These are phyloP conservation scores for Colletotrichum australisinense DNA, from an alignment of 2,329 filamentous ascomycete genomes.

Conservation along the genomic window DNA sequence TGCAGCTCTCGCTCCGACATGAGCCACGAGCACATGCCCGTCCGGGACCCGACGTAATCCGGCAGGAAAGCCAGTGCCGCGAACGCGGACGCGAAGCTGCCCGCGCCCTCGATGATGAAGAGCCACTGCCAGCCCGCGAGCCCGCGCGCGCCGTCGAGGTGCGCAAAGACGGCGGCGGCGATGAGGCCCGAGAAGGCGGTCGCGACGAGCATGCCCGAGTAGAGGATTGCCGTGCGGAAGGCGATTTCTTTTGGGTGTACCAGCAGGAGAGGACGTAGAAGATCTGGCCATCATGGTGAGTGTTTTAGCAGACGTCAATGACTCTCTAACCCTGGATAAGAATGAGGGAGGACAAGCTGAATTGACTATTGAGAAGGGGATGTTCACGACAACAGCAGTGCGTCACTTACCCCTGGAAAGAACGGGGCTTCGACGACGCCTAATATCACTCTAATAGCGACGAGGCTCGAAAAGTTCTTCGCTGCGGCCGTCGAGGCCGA, in stretches of 20 bases:
- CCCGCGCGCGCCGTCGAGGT: conserved; percentile 60
- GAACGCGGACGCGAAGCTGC: conserved; percentile 39
- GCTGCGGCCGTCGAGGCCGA: conserved; percentile 34
- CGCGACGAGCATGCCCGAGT: conserved; percentile 39
- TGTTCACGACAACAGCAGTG: background rate
- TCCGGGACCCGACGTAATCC: conserved; percentile 36
- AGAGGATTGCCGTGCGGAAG: conserved; percentile 30
- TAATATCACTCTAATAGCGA: conserved; percentile 21
- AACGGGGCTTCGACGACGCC: conserved; percentile 33
- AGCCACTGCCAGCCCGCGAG: conserved; percentile 75
- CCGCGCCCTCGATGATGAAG: conserved; percentile 74
- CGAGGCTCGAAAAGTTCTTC: conserved; percentile 21
- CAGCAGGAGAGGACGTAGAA: conserved; percentile 33
- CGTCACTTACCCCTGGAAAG: conserved; percentile 28
- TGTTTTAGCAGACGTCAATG: too few relatives aligned
- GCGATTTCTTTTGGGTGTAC: conserved; percentile 36
- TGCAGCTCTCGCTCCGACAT: conserved; percentile 25
- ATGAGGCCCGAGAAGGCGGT: conserved; percentile 56
- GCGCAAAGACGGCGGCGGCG: conserved; percentile 52
- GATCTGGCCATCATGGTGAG: conserved; percentile 28
- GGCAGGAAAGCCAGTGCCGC: conserved; percentile 40
- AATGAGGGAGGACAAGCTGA: too few relatives aligned
- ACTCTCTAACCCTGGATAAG: too few relatives aligned
- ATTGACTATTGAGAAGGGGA: too few relatives aligned
- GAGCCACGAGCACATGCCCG: conserved; percentile 34